Evolutionary conservation across 768 basidiomycete species (phyloP).

Genomic region (Trametes sanguinea): DNA sequence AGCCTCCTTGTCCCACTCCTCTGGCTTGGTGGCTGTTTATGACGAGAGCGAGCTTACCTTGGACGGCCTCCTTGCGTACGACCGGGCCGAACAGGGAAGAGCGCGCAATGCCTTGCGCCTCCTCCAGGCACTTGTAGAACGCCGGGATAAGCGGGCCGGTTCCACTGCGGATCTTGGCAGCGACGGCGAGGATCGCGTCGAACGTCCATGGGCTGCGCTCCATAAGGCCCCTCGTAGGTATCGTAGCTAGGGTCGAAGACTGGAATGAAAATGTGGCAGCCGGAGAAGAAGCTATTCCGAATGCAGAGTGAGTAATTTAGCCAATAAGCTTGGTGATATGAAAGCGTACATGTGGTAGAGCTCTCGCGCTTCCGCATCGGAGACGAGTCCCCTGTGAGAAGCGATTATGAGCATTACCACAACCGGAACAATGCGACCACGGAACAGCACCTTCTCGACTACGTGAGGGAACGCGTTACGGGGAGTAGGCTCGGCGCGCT

Average conservation of each 20-base stretch:
- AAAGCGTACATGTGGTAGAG: slow-evolving; percentile 73
- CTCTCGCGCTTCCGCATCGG: slow-evolving; percentile 84
- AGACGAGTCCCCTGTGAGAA: slow-evolving; percentile 74
- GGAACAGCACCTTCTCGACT: slow-evolving; percentile 68
- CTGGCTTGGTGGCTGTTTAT: not conserved
- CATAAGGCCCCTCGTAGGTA: slow-evolving; percentile 86
- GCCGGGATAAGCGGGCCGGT: slow-evolving; percentile 82
- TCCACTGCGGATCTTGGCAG: slow-evolving; percentile 88
- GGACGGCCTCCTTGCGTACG: slow-evolving; percentile 92
- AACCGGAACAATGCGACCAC: not conserved
- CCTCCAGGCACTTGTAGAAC: slow-evolving; percentile 90
- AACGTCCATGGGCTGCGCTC: slow-evolving; percentile 96
- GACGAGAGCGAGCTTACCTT: slow-evolving; percentile 54
- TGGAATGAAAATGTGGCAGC: slow-evolving; percentile 95
- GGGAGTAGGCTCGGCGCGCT: slow-evolving; percentile 79
- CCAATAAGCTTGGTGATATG: not conserved
- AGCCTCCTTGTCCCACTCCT: not conserved
- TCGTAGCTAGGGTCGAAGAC: slow-evolving; percentile 93
- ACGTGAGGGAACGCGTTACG: slow-evolving; percentile 88
- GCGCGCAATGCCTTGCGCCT: slow-evolving; percentile 94
- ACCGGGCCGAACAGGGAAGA: slow-evolving; percentile 93
- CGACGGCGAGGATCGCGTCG: slow-evolving; percentile 90
- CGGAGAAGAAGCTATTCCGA: slow-evolving; percentile 70
- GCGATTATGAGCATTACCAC: not conserved
- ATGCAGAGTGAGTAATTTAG: not conserved